These are phyloP conservation scores for Ensete glaucum DNA, from an alignment of 176 grass and related monocot species.

Conservation along the genomic window DNA sequence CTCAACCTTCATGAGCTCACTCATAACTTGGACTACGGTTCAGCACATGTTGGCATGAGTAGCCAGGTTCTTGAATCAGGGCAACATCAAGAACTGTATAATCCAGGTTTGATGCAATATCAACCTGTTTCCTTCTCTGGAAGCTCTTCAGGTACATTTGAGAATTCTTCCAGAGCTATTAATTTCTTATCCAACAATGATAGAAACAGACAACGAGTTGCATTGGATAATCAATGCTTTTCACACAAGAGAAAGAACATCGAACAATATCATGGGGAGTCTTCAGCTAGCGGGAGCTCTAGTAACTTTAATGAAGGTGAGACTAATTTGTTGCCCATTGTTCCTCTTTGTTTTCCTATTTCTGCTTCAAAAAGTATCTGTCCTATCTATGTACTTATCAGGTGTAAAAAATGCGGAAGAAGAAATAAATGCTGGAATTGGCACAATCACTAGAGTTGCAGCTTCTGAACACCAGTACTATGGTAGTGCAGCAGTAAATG, in stretches of 20 bases:
- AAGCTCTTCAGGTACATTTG: conserved; percentile 16
- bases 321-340: conserved; percentile 15
- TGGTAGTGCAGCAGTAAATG: conserved; percentile 1
- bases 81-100: neutral
- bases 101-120: conserved; percentile 5
- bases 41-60: neutral
- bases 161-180: conserved; percentile 9
- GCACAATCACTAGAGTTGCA: neutral
- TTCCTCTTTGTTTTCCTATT: neutral
- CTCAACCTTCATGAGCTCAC: neutral
- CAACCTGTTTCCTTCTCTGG: neutral
- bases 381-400: neutral
- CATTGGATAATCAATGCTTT: neutral
- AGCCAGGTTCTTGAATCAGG: conserved; percentile 1
- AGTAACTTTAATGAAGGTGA: neutral
- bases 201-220: conserved; percentile 2
- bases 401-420: neutral
- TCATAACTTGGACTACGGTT: neutral
- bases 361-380: neutral
- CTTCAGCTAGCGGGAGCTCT: conserved; percentile 11
- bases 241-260: conserved; percentile 24
- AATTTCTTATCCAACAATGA: conserved; percentile 1
- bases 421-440: neutral
- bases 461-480: neutral
- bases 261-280: conserved; percentile 11